Base-by-base conservation (phyloP, 352 stramenopile genomes). In the Globisporangium paddicum region DNA sequence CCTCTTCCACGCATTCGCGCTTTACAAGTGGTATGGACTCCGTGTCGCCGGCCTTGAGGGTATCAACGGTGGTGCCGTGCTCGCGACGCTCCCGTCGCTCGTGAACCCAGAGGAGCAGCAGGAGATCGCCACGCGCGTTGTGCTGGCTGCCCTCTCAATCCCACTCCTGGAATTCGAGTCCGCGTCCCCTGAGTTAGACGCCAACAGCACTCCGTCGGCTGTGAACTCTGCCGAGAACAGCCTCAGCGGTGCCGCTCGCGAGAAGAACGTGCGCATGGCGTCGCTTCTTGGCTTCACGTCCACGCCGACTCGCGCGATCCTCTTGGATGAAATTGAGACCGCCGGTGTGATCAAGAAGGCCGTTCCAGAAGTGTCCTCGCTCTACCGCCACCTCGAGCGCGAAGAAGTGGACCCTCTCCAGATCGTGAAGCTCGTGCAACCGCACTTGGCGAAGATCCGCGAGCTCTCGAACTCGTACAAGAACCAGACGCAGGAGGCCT, bases 1-100 rank as follows among this genome's bases (percentile, higher is more conserved):
- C 67, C 80, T 99, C 23, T 98, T 98, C 75, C 96, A 99, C 71
- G 96, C 96, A 38, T 98, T 98, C 74, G 95, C 96, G 18, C 96
- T 93, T 63, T 98, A 96, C 80, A 98, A 98, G 78, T 98, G 95
- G 74, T 98, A 96, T 67, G 84, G 75, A 16, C 73, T 98, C 58
- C 91, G 87, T 53, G 90, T 98, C 48, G 93, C 85, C 54, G 96
- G 96, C 19, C 83, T 96, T 25, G 67, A 72, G 25, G 79, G 75
- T 55, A 63, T 86, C 60, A 75, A 73, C 62, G 75, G 76, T 34
- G 69, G 59, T 18, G 48, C 48, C 6, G 67, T 68, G 50, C 63
- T 87, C 18, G 68, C 72, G 44, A 41, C 71, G 30, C 38, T 75
- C 21, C 66, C 76, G 11, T 59, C 81, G 30, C 64, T 83, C 14